These are phyloP conservation scores for Boletus sp. DNA, from an alignment of 768 basidiomycete species.

Conservation along the genomic window DNA sequence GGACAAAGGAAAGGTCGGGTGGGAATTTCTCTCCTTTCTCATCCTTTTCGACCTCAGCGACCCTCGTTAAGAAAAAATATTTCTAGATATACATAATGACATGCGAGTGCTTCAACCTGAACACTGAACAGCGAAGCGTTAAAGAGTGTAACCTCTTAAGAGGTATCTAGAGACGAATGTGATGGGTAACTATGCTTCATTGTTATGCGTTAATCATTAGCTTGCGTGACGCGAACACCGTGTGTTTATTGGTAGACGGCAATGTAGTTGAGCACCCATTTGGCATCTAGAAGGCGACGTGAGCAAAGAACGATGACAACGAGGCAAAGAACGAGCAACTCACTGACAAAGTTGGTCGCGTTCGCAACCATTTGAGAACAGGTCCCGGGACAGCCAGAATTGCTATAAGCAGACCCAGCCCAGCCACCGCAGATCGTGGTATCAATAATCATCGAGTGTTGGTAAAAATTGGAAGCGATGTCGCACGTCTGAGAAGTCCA, in stretches of 20 bases:
- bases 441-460: conserved; percentile 48
- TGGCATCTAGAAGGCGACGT: conserved; percentile 40
- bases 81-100: background rate
- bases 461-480: conserved; percentile 47
- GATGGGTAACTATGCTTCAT: background rate
- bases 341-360: conserved; percentile 52
- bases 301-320: background rate
- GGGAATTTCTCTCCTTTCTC: conserved; percentile 32
- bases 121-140: conserved; percentile 8
- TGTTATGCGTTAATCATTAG: too few species aligned
- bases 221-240: background rate
- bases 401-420: conserved; percentile 25
- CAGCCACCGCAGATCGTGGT: conserved; percentile 35
- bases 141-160: background rate
- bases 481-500: conserved; percentile 51
- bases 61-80: background rate
- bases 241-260: conserved; percentile 45
- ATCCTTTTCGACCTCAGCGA: conserved; percentile 15
- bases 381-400: conserved; percentile 40
- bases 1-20: conserved; percentile 26
- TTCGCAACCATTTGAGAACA: conserved; percentile 51
- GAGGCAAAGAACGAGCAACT: conserved; percentile 7
- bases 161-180: background rate
- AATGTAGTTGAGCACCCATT: conserved; percentile 58
- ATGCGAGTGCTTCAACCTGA: conserved; percentile 1